Base-by-base conservation (phyloP, 176 grass and related monocot genomes). In the Carex myosuroides region DNA sequence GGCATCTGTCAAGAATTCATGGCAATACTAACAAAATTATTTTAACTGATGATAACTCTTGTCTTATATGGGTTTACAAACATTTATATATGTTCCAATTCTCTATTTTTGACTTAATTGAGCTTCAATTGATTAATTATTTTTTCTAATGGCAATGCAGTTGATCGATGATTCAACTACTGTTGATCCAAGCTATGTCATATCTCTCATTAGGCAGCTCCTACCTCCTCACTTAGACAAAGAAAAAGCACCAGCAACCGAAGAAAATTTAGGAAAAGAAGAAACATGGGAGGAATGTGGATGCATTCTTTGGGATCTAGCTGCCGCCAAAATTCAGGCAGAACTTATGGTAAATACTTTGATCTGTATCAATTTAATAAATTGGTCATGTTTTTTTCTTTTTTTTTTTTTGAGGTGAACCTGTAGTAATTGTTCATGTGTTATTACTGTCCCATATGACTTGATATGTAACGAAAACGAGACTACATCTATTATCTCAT, bases 161-260 rank as follows among this genome's bases (percentile, higher is more conserved):
- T 41, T 86, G 63, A 85, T 84, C 58, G 92, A 98, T 70, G 84
- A 91, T 8, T 30, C 85, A 18, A 95, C 91, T 48, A 95, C 93
- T 64, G 89, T 98, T 90, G 96, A 98, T 88, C 96, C 93, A 55
- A 93, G 93, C 86, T 95, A 93, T 86, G 92, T 84, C 10, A 98
- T 98, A 78, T 93, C 90, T 57, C 91, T 95, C 83, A 90, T 98
- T 80, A 79, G 96, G 76, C 86, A 88, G 77, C 89, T 98, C 60
- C 41, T 98, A 33, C 92, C 96, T 82, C 48, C 81, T 60, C 87
- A 88, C 52, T 88, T 82, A 33, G 86, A 87, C 67, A 81, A 60
- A 79, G 87, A 84, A 56, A 93, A 90, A 79, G 81, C 85, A 79
- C 90, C 87, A 46, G 63, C 16, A 79, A 75, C 70, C 64, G 53